A percentile compares a stretch with the other conserved stretches of the same genome.
phyloP scores from a whole-genome alignment of 192 early-diverging fungal genomes.

The Rhizoclosmatium sp. region DNA sequence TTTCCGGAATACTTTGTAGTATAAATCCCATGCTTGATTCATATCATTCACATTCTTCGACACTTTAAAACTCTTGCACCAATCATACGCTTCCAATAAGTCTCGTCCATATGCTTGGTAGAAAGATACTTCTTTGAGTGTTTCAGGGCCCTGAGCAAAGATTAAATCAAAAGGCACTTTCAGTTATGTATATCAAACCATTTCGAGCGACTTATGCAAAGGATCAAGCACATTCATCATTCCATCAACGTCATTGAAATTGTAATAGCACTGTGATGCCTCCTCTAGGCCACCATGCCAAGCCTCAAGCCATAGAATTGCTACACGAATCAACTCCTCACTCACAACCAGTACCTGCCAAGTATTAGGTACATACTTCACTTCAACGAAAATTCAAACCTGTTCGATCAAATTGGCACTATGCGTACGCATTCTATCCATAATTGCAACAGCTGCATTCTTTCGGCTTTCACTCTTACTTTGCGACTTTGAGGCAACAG shows the following conservation, averaged over 20 bases:
- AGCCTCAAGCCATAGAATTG: conserved; percentile 86
- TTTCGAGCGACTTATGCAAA: conserved; percentile 59
- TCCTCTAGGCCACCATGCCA: conserved; percentile 87
- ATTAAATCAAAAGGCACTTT: neutral
- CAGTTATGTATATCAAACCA: conserved; percentile 34
- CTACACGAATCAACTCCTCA: conserved; percentile 88
- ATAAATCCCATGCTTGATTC: conserved; percentile 53
- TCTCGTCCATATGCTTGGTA: conserved; percentile 80
- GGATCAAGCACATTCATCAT: conserved; percentile 77
- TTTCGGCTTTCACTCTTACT: conserved; percentile 60
- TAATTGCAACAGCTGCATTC: conserved; percentile 74
- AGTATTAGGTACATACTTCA: too few relatives aligned
- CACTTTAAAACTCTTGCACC: conserved; percentile 69
- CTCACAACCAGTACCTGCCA: conserved; percentile 65
- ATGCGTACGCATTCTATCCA: conserved; percentile 81
- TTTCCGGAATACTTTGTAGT: conserved; percentile 56
- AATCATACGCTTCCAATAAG: conserved; percentile 75
- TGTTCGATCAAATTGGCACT: conserved; percentile 79
- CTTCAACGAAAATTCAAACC: conserved; percentile 54
- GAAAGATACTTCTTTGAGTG: conserved; percentile 80
- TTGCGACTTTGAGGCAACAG: conserved; percentile 85
- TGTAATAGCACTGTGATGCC: conserved; percentile 71
- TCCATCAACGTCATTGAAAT: conserved; percentile 68
- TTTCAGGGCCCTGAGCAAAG: conserved; percentile 64
- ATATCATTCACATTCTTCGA: conserved; percentile 72